These are phyloP conservation scores for Claviceps digitariae DNA, from an alignment of 2,329 filamentous ascomycete genomes.

Conservation along the genomic window DNA sequence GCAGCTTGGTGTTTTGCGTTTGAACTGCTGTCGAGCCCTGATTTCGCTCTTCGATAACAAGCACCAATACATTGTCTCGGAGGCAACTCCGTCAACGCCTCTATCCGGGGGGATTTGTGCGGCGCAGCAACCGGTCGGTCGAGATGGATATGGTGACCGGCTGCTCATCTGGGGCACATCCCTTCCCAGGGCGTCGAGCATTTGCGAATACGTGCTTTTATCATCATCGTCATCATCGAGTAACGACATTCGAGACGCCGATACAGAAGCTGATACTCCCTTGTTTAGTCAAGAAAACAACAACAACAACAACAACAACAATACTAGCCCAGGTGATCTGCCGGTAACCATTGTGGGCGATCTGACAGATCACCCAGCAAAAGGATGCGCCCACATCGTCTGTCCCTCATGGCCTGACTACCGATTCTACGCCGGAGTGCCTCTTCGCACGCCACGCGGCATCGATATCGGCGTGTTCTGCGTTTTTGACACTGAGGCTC, in stretches of 20 bases:
- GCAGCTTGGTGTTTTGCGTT: slow-evolving; percentile 31
- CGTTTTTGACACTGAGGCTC: slow-evolving; percentile 12
- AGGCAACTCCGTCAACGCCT: slow-evolving; percentile 30
- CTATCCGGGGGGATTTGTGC: slow-evolving; percentile 14
- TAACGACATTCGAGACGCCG: not conserved
- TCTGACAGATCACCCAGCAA: slow-evolving; percentile 18
- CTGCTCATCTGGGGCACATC: slow-evolving; percentile 19
- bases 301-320: not conserved
- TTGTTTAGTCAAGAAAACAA: not conserved
- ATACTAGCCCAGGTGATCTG: slow-evolving; percentile 7
- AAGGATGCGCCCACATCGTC: slow-evolving; percentile 12
- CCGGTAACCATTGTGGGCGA: slow-evolving; percentile 23
- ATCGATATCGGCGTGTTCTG: slow-evolving; percentile 30
- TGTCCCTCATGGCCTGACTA: slow-evolving; percentile 10
- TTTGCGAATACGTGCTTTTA: slow-evolving; percentile 16
- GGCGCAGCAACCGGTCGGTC: slow-evolving; percentile 1
- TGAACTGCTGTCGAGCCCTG: slow-evolving; percentile 27
- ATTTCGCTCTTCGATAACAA: slow-evolving; percentile 37
- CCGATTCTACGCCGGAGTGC: slow-evolving; percentile 28
- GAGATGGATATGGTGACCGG: not conserved
- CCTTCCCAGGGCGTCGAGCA: slow-evolving; percentile 16
- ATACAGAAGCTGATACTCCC: not conserved
- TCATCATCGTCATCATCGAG: not conserved
- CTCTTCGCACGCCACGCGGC: slow-evolving; percentile 24
- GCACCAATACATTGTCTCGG: slow-evolving; percentile 36